Conservation (phyloP, 2,329 filamentous ascomycete species). For the Alternaria rosae region DNA sequence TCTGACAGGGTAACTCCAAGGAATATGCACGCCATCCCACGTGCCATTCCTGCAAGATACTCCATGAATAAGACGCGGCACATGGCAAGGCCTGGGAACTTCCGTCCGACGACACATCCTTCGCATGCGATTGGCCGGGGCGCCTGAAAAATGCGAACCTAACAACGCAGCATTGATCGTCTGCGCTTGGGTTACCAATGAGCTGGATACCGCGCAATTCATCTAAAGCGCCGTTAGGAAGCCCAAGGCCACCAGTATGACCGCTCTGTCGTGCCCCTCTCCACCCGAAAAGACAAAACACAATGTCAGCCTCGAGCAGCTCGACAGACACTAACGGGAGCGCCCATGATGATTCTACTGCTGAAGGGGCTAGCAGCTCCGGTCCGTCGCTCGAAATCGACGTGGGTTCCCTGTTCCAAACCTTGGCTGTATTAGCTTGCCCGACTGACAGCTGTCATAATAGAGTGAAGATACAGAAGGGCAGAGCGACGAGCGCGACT, state of each 20-base stretch:
- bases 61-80: constrained; percentile 10
- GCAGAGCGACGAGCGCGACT: constrained; percentile 40
- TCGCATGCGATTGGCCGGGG: constrained; percentile 16
- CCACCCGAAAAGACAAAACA: not conserved
- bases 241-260: not conserved
- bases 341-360: constrained; percentile 2
- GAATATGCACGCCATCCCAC: constrained; percentile 7
- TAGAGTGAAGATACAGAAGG: constrained; percentile 4
- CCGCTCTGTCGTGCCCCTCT: not conserved
- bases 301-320: constrained; percentile 7
- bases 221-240: constrained; percentile 9
- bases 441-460: constrained; percentile 20
- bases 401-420: constrained; percentile 22
- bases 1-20: constrained; percentile 6
- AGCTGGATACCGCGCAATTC: constrained; percentile 6
- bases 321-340: not conserved
- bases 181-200: constrained; percentile 12
- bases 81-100: constrained; percentile 10
- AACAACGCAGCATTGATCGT: constrained; percentile 16
- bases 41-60: not conserved
- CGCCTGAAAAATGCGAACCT: constrained; percentile 8
- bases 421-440: constrained; percentile 7
- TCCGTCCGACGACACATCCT: not conserved
- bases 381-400: constrained; percentile 39
- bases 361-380: constrained; percentile 32